Base-by-base conservation (phyloP, 2,329 filamentous ascomycete genomes). In the Neonectria faginata region DNA sequence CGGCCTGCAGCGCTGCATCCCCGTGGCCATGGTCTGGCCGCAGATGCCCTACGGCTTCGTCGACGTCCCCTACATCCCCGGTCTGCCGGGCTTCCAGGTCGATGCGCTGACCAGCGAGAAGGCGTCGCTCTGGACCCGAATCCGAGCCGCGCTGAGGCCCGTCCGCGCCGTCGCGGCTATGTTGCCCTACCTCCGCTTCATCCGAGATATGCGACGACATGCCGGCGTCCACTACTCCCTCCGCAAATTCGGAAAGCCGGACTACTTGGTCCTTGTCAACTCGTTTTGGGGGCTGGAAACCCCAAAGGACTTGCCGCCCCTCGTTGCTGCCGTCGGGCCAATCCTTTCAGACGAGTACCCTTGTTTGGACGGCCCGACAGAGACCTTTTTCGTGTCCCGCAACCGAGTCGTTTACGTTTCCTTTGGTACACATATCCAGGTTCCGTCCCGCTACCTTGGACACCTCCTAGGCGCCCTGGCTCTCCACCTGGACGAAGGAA, bases 251-350 rank as follows among this genome's bases (percentile, higher is more conserved):
- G 64, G 69, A 5, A 82, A 81, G 45, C 80, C 81, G 0, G 72
- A 80, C 47, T 76, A 81, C 39, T 75, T 83, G 2, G 65, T 79
- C 1, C 70, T 82, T 7, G 75, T 82, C 14, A 82, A 83, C 53
- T 81, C 79, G 0, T 82, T 82, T 65, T 80, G 77, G 47, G 81
- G 80, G 0, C 69, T 82, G 3, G 81, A 83, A 47, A 72, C 75
- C 0, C 77, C 80, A 0, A 77, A 76, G 18, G 80, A 82, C 56
- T 62, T 83, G 7, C 81, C 81, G 8, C 33, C 33, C 16, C 29
- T 52, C 18, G 12, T 18, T 52, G 48, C 48, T n/a, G 48, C 48
- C n/a, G 53, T 56, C 9, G 39, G 27, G 25, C 41, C 36, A 10
- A 56, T 56, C 16, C n/a, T 56, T 14, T 6, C 36, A 31, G 41